Evolutionary conservation across 768 basidiomycete genomes (phyloP), one percentile per base, ranked within the genome.

Genomic region (Ramaria sp.): DNA sequence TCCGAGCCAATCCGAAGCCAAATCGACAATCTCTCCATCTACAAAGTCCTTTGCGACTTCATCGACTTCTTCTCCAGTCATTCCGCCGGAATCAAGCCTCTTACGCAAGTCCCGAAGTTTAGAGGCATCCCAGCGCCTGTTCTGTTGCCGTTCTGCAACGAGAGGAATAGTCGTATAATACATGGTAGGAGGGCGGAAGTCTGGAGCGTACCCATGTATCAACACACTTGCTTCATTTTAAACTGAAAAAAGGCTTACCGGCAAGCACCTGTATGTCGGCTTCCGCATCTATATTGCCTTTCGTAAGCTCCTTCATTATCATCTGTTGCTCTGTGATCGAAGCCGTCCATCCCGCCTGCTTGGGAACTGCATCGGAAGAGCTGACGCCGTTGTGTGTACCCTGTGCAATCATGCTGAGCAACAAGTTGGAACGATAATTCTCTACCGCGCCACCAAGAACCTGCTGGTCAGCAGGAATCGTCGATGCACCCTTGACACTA

Each of bases 1-100:
- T 45, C 96, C 96, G 60, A 99, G 85, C 85, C 96, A 98, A 67
- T 99, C 95, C 36, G 91, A 93, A 13, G 95, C 85, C 56, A 99
- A 78, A 66, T 94, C 91, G 13, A 95, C 92, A 58, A 91, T 88
- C 66, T 98, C 96, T 12, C 89, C 84, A 61, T 97, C 93, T 58
- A 98, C 74, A 67, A 97, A 83, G 64, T 98, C 94, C 45, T 76
- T 76, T 2, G 91, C 88, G 50, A 96, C 84, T 64, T 83, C 82
- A 65, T 99, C 94, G 53, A 94, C 82, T 68, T 98, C 95, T 50
- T 86, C 86, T 16, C 78, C 76, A 12, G 77, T 74, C 75, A 92
- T 88, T 4, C 79, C 82, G 16, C 87, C 88, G n/a, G 85, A 85
- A 66, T 99, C 96, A 59, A 99, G 75, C 56, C 89, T 78, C 70